Evolutionary conservation across 2,329 filamentous ascomycete genomes (phyloP), one percentile per base, ranked within the genome.

Genomic region (Phialophora macrospora): DNA sequence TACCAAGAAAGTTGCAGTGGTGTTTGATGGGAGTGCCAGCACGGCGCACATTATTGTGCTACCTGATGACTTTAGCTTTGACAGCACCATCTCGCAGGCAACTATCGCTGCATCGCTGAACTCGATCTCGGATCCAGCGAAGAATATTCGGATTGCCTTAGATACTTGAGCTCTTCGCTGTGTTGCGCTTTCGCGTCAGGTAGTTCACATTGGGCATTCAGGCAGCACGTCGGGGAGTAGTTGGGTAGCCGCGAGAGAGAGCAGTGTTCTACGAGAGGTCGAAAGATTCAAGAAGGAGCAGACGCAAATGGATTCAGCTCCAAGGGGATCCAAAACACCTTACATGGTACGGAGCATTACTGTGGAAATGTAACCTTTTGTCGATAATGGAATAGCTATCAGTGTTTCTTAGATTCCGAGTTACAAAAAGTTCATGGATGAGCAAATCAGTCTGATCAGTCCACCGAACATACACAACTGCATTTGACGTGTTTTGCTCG

Each of bases 1-100:
- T 44, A 83, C 80, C 68, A 84, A 90, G 74, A 91, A 88, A 77
- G 83, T 87, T 64, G 89, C 87, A 56, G 82, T 88, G 49, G 80
- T 91, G 61, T 86, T 91, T 77, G 59, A 82, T 56, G 70, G 68
- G 20, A 51, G 30, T 30, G 52, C 64, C 12, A 59, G 66, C 38
- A 60, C 70, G 30, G 70, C 61, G 8, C 63, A 68, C 49, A 71
- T 72, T 28, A 44, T 70, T 22, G 51, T 70, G 2, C 30, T 72
- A 28, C 58, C 65, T 12, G 68, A 68, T 44, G 54, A 62, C 5
- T 65, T 63, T 17, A 64, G 60, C 34, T 72, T 72, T 52, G 66
- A 67, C 34, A 51, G 52, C 28, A 69, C 26, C 17, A 60, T 72
- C 30, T 44, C 68, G 22, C 54, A 66, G 20, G 26, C 58, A 1